Evolutionary conservation across 1,284 basidiomycete species (phyloP).

Genomic region (Apiotrichum gamsii): DNA sequence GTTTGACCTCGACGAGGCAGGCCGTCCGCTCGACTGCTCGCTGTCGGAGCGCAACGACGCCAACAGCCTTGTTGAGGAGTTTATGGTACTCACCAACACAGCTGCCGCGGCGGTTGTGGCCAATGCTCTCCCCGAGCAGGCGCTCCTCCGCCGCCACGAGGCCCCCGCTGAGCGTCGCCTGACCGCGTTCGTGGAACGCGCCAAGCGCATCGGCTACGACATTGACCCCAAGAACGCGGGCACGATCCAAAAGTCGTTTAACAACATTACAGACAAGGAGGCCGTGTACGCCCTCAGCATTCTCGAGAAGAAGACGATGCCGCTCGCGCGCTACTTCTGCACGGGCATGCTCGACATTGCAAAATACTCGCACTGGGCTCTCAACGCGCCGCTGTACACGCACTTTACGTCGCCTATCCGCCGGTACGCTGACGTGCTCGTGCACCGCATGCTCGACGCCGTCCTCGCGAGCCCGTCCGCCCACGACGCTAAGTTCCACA

Average conservation of each 20-base stretch:
- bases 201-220: conserved; percentile 71
- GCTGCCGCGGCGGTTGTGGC: conserved; percentile 89
- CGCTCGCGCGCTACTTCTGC: conserved; percentile 92
- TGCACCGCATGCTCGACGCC: conserved; percentile 95
- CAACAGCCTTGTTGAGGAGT: conserved; percentile 84
- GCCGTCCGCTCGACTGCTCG: conserved; percentile 73
- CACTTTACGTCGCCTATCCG: conserved; percentile 94
- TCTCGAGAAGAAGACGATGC: conserved; percentile 80
- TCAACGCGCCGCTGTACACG: conserved; percentile 88
- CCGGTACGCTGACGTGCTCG: conserved; percentile 80
- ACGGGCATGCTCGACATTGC: conserved; percentile 98
- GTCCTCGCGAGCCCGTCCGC: conserved; percentile 56
- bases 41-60: conserved; percentile 64
- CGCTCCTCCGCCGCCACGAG: conserved; percentile 89
- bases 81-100: conserved; percentile 89
- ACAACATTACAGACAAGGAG: conserved; percentile 63
- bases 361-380: conserved; percentile 90
- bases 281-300: conserved; percentile 70
- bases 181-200: conserved; percentile 68
- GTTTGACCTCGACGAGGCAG: conserved; percentile 75
- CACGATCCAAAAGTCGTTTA: conserved; percentile 75
- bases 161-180: conserved; percentile 76
- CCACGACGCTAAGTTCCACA: conserved; percentile 76
- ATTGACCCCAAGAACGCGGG: conserved; percentile 76
- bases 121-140: conserved; percentile 87